These are phyloP conservation scores for Eudorina sp. DNA, from an alignment of 139 green algal species.

Conservation along the genomic window DNA sequence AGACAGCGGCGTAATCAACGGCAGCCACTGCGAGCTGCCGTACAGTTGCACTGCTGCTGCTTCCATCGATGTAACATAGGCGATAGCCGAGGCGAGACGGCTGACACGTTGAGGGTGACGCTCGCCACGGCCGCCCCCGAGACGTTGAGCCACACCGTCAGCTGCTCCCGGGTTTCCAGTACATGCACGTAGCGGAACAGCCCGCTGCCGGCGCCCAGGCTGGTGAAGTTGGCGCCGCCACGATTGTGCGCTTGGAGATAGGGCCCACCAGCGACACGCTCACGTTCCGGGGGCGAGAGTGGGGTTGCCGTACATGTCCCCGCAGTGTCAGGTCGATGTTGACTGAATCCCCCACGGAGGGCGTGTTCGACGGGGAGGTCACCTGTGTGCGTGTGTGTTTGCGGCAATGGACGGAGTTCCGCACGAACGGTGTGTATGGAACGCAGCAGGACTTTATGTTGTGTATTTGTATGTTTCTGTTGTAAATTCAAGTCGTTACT, in stretches of 20 bases:
- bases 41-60: constrained; percentile 7
- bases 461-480: too few species aligned
- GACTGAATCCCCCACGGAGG: not conserved
- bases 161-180: constrained; percentile 28
- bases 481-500: too few species aligned
- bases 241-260: not conserved
- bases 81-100: not conserved
- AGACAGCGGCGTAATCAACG: too few species aligned
- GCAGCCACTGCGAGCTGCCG: not conserved
- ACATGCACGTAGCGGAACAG: not conserved
- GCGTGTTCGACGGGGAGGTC: not conserved
- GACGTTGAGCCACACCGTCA: constrained; percentile 4
- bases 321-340: not conserved
- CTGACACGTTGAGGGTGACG: not conserved
- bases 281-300: not conserved
- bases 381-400: too few species aligned
- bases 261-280: constrained; percentile 25
- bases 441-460: too few species aligned
- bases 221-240: constrained; percentile 12
- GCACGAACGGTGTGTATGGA: too few species aligned
- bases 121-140: not conserved
- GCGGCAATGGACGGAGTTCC: too few species aligned
- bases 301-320: constrained; percentile 33
- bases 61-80: not conserved
- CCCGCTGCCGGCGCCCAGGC: not conserved